Evolutionary conservation across 257 asterid genomes (phyloP).

Genomic region (Capsicum pubescens): DNA sequence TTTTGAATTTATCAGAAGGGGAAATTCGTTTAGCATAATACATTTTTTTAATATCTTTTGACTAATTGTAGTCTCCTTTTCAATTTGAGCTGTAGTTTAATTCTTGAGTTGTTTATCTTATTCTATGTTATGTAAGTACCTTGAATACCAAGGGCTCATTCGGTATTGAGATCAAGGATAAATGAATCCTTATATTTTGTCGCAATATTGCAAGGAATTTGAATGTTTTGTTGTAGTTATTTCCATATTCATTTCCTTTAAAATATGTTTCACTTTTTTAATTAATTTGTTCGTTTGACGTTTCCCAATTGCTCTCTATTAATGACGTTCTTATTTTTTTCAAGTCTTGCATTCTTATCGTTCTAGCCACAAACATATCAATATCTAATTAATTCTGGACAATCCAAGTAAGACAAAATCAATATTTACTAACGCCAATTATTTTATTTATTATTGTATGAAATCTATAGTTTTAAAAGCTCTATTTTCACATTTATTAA

Average conservation of each 20-base stretch:
- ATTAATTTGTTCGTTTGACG: neutral
- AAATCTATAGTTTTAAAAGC: too few relatives aligned
- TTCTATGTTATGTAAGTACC: neutral
- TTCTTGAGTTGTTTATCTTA: neutral
- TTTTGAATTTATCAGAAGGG: too few relatives aligned
- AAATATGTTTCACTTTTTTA: neutral
- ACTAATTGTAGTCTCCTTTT: too few relatives aligned
- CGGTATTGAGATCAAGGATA: neutral
- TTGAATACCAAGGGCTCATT: neutral
- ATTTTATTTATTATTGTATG: too few relatives aligned
- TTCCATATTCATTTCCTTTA: neutral
- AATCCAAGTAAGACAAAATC: too few relatives aligned
- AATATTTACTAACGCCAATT: too few relatives aligned
- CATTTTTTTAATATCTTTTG: too few relatives aligned
- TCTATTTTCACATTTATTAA: too few relatives aligned
- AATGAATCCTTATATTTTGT: conserved; percentile 4
- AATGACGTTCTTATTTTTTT: neutral
- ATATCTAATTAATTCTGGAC: too few relatives aligned
- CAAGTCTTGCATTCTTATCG: too few relatives aligned
- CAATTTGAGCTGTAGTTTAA: neutral
- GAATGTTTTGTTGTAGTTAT: neutral
- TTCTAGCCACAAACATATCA: too few relatives aligned
- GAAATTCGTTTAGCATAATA: too few relatives aligned
- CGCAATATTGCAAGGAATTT: neutral
- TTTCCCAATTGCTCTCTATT: neutral